A percentile compares a stretch with the other conserved stretches of the same genome.
Evolutionary conservation across 2,329 filamentous ascomycete species (phyloP).

Genomic region (Penicillium sp.): DNA sequence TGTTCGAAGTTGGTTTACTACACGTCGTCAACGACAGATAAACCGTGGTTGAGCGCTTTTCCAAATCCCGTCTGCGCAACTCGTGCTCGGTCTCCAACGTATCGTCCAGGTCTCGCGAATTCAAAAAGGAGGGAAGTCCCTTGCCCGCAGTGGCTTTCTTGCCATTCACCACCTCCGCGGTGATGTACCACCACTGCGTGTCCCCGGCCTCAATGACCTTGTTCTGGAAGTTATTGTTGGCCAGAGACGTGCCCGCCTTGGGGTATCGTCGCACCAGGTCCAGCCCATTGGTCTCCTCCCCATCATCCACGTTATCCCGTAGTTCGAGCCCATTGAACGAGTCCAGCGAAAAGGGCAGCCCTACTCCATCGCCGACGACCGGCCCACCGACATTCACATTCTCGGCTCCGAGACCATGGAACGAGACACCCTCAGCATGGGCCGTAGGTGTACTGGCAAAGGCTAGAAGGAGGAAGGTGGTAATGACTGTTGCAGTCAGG

Average conservation of each 20-base stretch:
- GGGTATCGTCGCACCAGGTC: constrained; percentile 56
- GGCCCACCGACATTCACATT: constrained; percentile 41
- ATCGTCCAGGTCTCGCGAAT: constrained; percentile 23
- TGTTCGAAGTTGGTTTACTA: constrained; percentile 61
- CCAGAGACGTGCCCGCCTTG: constrained; percentile 47
- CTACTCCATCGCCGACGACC: constrained; percentile 31
- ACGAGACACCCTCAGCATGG: constrained; percentile 56
- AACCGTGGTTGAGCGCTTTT: constrained; percentile 49
- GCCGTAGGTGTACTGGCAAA: constrained; percentile 58
- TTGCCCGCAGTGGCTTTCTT: constrained; percentile 34
- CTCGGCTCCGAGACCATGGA: constrained; percentile 44
- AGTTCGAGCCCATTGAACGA: constrained; percentile 31
- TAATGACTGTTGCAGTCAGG: constrained; percentile 62
- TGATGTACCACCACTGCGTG: constrained; percentile 62
- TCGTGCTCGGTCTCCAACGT: constrained; percentile 6
- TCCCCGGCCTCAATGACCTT: constrained; percentile 56
- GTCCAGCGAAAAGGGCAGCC: constrained; percentile 25
- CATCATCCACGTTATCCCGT: constrained; percentile 29
- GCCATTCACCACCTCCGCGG: constrained; percentile 52
- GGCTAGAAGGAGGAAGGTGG: constrained; percentile 56
- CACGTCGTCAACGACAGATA: constrained; percentile 88
- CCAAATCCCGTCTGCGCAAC: constrained; percentile 18
- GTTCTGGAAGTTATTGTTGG: constrained; percentile 60
- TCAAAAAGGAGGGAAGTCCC: constrained; percentile 30
- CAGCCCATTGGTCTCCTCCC: constrained; percentile 30